Percentiles rank a stretch among this genome's conserved stretches.
Conservation (phyloP, 2,329 filamentous ascomycete genomes). For the Exophiala oligosperma region DNA sequence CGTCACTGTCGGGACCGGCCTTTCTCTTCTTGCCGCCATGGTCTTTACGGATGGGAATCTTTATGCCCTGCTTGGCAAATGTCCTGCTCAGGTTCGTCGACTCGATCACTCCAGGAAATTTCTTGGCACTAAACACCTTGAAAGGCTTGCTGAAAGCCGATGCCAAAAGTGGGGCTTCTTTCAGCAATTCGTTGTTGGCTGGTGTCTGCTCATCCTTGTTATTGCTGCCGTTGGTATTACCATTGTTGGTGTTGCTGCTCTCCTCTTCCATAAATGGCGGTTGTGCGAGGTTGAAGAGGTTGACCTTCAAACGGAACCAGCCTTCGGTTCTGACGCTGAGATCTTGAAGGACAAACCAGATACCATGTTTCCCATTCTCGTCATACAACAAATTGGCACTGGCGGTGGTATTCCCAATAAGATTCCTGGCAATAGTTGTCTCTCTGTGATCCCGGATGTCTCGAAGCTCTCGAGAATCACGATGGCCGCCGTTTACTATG, state of each 20-base stretch:
- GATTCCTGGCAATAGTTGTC: conserved; percentile 64
- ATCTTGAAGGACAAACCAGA: conserved; percentile 97
- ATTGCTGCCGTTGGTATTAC: too few species aligned
- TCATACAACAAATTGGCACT: conserved; percentile 85
- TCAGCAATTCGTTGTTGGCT: conserved; percentile 10
- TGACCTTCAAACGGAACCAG: conserved; percentile 76
- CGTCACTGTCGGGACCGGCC: conserved; percentile 46
- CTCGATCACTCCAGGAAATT: conserved; percentile 96
- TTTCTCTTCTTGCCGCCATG: conserved; percentile 51
- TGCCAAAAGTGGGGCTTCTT: conserved; percentile 67
- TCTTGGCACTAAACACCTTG: conserved; percentile 94
- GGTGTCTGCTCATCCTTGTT: not conserved
- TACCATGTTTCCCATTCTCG: conserved; percentile 74
- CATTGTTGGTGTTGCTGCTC: too few species aligned
- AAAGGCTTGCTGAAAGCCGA: conserved; percentile 85
- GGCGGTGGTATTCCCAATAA: conserved; percentile 87
- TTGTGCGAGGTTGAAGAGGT: conserved; percentile 80
- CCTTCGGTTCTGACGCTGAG: conserved; percentile 93
- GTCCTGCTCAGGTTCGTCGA: conserved; percentile 87
- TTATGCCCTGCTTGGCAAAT: conserved; percentile 91
- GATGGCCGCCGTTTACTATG: not conserved
- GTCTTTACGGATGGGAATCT: conserved; percentile 94
- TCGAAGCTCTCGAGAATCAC: too few species aligned
- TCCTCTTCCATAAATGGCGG: conserved; percentile 7
- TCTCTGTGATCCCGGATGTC: not conserved